Evolutionary conservation across 176 grass and related monocot species (phyloP).

Genomic region (Zizania latifolia): DNA sequence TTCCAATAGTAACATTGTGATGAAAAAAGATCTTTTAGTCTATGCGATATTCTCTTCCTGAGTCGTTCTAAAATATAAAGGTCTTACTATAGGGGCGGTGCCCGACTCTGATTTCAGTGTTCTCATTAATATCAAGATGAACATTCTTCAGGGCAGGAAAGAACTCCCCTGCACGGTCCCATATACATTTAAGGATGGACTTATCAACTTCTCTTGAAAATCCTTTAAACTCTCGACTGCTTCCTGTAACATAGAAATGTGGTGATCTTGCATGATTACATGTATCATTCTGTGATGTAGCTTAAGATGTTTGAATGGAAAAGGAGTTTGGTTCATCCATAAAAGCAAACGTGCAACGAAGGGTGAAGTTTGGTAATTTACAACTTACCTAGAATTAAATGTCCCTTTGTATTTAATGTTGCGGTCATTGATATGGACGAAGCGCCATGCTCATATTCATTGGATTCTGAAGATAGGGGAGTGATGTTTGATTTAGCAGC

Average conservation of each 20-base stretch:
- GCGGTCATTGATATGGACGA: constrained; percentile 91
- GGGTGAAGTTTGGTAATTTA: constrained; percentile 7
- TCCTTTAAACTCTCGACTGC: constrained; percentile 87
- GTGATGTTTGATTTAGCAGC: constrained; percentile 31
- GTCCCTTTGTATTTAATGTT: constrained; percentile 52
- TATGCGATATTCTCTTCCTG: not conserved
- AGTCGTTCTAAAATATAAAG: not conserved
- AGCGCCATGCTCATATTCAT: constrained; percentile 36
- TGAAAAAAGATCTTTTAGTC: constrained; percentile 17
- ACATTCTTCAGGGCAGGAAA: constrained; percentile 66
- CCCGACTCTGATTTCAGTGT: constrained; percentile 70
- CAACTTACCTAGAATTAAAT: constrained; percentile 75
- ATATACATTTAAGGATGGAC: constrained; percentile 70
- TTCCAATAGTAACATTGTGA: not conserved
- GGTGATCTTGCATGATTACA: not conserved
- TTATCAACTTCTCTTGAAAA: constrained; percentile 77
- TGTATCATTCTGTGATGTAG: not conserved
- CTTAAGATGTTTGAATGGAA: not conserved
- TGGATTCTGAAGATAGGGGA: constrained; percentile 24
- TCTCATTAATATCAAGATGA: constrained; percentile 45
- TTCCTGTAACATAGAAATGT: constrained; percentile 47
- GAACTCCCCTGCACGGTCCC: constrained; percentile 76
- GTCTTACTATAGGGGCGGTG: constrained; percentile 86
- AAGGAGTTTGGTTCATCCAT: not conserved
- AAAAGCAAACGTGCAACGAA: constrained; percentile 16